These are phyloP conservation scores for Irpex sp. DNA, from an alignment of 1,284 basidiomycete genomes.

Conservation along the genomic window DNA sequence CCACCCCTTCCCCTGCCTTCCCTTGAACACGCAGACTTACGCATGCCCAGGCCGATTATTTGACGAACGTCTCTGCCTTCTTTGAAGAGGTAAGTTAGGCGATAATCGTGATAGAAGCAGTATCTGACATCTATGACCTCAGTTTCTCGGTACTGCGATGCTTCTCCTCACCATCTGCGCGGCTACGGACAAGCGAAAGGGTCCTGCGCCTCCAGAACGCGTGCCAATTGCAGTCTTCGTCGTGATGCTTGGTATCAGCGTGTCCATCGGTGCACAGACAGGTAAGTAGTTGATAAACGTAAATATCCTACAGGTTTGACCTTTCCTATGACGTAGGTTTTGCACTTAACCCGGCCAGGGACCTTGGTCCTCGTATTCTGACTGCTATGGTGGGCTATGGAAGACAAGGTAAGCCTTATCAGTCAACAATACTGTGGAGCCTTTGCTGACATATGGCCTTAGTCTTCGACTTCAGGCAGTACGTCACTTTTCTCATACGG, in stretches of 20 bases:
- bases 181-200: constrained; percentile 43
- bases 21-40: not conserved
- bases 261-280: constrained; percentile 56
- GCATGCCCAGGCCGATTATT: constrained; percentile 44
- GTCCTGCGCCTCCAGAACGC: constrained; percentile 43
- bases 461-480: constrained; percentile 43
- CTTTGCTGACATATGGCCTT: not conserved
- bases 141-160: constrained; percentile 57
- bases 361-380: constrained; percentile 58
- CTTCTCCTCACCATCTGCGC: constrained; percentile 45
- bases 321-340: constrained; percentile 31
- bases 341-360: constrained; percentile 63
- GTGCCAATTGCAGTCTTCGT: constrained; percentile 54
- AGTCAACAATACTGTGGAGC: not conserved
- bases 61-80: constrained; percentile 56
- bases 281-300: constrained; percentile 15
- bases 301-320: not conserved
- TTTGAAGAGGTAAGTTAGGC: constrained; percentile 46
- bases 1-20: not conserved
- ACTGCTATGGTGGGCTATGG: constrained; percentile 63
- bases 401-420: constrained; percentile 29
- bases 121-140: constrained; percentile 8
- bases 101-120: constrained; percentile 3
- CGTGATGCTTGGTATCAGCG: constrained; percentile 51
- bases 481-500: not conserved